Evolutionary conservation across 306 rosid genomes (phyloP), one percentile per base, ranked within the genome.

Genomic region (Cicer judaicum): DNA sequence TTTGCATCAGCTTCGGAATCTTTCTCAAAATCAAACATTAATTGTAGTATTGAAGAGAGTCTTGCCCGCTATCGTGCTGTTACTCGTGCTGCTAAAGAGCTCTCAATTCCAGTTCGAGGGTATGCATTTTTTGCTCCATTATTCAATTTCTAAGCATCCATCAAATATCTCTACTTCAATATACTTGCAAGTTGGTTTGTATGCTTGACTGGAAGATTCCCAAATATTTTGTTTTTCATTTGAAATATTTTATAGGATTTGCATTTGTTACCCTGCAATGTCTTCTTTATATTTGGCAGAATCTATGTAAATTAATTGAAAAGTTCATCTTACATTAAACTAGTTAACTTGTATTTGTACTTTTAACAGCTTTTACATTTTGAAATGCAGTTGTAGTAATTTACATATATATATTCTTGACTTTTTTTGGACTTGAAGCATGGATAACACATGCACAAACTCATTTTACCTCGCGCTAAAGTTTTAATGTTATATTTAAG

Each of bases 1-100:
- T 93, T 93, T 79, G 96, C 98, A 44, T 87, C 98, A 61, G 97
- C 98, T 68, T 93, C 98, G 38, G 98, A 93, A 84, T 86, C 93
- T 8, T 93, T 93, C 85, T 93, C 98, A 38, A 89, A 87, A 83
- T 81, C 97, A 40, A 93, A 93, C 87, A 93, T 90, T 73, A 93
- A 90, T 73, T 93, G 97, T 66, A 93, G 90, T 68, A 82, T 93
- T 73, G 95, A 93, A 86, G 95, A 90, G 70, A 89, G 98, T 78
- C 90, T 93, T 56, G 72, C 38, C 46, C 91, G 96, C 29, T 93
- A 86, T 43, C 87, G 68, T 52, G 91, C 88, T 50, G 93, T 93
- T 79, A 86, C 88, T 77, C 68, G 10, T 83, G 98, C 95, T 75
- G 96, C 97, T 5, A 93, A 87, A 76, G 86, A 82, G 75, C 90